Evolutionary conservation across 176 grass and related monocot species (phyloP).

Genomic region (Leersia perrieri): DNA sequence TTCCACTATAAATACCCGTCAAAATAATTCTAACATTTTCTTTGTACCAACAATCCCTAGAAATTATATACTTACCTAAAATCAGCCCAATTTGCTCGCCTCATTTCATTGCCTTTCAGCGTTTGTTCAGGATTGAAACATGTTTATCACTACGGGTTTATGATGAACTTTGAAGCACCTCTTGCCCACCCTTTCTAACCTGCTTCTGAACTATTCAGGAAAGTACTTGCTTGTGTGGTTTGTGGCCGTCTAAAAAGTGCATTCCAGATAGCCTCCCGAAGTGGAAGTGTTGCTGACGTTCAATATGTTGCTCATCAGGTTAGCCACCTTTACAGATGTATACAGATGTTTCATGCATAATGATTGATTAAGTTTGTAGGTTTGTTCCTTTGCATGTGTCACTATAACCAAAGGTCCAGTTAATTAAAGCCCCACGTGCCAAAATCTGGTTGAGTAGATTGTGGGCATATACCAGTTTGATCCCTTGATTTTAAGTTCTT

Average conservation of each 20-base stretch:
- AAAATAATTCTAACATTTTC: constrained; percentile 2
- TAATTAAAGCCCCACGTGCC: neutral
- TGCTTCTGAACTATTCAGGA: constrained; percentile 56
- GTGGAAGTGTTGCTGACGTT: constrained; percentile 95
- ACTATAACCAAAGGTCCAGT: neutral
- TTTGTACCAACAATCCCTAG: neutral
- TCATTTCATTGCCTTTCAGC: neutral
- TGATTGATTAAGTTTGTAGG: constrained; percentile 7
- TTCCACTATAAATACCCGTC: neutral
- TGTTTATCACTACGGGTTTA: constrained; percentile 5
- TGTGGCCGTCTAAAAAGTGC: constrained; percentile 94
- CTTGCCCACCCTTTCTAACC: constrained; percentile 18
- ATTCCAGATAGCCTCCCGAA: constrained; percentile 92
- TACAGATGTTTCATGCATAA: constrained; percentile 17
- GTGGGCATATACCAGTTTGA: constrained; percentile 1
- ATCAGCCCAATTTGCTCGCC: neutral
- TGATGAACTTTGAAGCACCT: neutral
- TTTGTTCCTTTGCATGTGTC: neutral
- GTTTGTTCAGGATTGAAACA: constrained; percentile 1
- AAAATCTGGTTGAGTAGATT: constrained; percentile 8
- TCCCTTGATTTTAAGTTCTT: neutral
- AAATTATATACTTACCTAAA: neutral
- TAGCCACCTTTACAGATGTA: constrained; percentile 19
- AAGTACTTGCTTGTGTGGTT: constrained; percentile 91
- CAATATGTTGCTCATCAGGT: constrained; percentile 99